phyloP scores from a whole-genome alignment of 2,329 filamentous ascomycete species.

The Zymoseptoria tritici region DNA sequence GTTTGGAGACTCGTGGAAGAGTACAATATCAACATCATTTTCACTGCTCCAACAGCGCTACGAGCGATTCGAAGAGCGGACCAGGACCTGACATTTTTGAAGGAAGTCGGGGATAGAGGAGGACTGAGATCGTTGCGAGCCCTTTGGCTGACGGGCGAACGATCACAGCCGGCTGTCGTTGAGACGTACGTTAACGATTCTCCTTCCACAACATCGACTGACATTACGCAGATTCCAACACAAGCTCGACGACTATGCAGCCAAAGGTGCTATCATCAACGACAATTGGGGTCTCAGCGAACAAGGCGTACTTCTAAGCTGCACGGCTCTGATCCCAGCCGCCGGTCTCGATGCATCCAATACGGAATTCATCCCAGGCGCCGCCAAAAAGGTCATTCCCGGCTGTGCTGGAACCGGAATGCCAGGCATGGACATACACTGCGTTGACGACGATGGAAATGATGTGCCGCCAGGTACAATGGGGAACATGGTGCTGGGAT shows the following conservation, averaged over 20 bases:
- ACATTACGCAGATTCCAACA: constrained; percentile 38
- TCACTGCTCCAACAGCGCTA: constrained; percentile 80
- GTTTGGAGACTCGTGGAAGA: constrained; percentile 85
- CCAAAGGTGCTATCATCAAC: constrained; percentile 54
- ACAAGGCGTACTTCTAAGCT: constrained; percentile 61
- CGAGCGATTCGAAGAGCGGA: constrained; percentile 83
- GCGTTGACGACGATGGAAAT: constrained; percentile 72
- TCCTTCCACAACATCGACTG: not conserved
- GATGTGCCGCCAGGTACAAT: constrained; percentile 64
- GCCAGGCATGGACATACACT: constrained; percentile 83
- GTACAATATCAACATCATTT: constrained; percentile 75
- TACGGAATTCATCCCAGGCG: constrained; percentile 63
- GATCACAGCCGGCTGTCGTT: constrained; percentile 80
- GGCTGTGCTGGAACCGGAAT: constrained; percentile 85
- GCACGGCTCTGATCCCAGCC: constrained; percentile 56
- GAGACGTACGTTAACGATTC: constrained; percentile 60
- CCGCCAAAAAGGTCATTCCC: constrained; percentile 83
- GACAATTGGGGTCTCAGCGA: constrained; percentile 72
- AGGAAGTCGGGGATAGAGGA: constrained; percentile 55
- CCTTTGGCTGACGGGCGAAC: constrained; percentile 80
- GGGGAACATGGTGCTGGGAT: constrained; percentile 83
- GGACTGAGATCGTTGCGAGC: constrained; percentile 64
- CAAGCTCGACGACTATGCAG: constrained; percentile 60
- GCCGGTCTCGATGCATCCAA: constrained; percentile 49
- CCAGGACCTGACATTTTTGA: constrained; percentile 61